Evolutionary conservation across 1,139 yeast genomes (phyloP).

Genomic region (Spencermartinsiella ligniputridi): DNA sequence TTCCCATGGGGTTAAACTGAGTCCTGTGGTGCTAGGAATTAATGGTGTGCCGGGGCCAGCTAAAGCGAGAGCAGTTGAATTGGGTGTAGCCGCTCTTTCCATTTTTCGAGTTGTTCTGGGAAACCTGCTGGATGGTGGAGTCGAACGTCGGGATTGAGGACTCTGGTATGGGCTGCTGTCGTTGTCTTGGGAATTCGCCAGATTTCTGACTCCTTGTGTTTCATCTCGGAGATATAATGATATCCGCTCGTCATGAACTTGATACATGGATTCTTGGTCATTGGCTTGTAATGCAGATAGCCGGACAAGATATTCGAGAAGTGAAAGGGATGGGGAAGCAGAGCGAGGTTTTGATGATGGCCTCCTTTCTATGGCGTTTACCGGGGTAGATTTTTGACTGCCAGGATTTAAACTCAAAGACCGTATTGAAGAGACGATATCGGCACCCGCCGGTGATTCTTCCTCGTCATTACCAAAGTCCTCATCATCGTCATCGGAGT

Average conservation of each 20-base stretch:
- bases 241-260: conserved; percentile 64
- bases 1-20: background rate
- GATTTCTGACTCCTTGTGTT: conserved; percentile 12
- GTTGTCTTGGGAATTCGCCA: too few species aligned
- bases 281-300: conserved; percentile 58
- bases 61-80: background rate
- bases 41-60: background rate
- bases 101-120: background rate
- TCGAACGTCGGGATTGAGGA: background rate
- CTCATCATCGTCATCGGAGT: conserved; percentile 27
- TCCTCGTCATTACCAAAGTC: conserved; percentile 16
- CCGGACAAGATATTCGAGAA: conserved; percentile 63
- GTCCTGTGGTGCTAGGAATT: background rate
- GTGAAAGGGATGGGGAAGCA: conserved; percentile 42
- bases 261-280: conserved; percentile 53
- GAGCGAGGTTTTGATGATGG: background rate
- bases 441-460: background rate
- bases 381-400: background rate
- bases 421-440: background rate
- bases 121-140: background rate
- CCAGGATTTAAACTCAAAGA: background rate
- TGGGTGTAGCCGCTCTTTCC: background rate
- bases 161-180: background rate
- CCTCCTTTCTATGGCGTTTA: background rate
- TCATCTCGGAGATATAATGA: conserved; percentile 63